Conservation (phyloP, 768 basidiomycete species). For the Krasilnikovozyma curviuscula region DNA sequence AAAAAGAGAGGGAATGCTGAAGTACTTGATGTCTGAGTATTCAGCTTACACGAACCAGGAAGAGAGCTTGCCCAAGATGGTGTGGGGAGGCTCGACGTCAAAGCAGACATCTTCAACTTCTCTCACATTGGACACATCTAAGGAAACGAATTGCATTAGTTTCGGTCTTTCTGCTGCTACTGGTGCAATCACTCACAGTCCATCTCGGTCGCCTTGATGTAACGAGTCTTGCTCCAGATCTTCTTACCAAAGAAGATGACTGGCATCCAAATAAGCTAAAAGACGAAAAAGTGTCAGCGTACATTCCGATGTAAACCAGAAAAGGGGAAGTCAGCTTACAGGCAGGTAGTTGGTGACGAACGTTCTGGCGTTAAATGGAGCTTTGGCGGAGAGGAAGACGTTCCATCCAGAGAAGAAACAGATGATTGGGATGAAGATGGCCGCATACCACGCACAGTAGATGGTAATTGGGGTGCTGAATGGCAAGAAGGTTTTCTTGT, state of each 20-base stretch:
- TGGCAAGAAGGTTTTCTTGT: constrained; percentile 50
- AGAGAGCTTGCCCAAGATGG: too few relatives aligned
- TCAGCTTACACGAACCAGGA: too few relatives aligned
- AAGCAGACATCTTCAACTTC: too few relatives aligned
- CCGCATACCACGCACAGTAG: constrained; percentile 26
- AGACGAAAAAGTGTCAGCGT: constrained; percentile 14
- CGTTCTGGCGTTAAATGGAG: constrained; percentile 22
- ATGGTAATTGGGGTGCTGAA: constrained; percentile 44
- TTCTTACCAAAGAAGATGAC: constrained; percentile 46
- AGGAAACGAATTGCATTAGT: too few relatives aligned
- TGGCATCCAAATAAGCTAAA: constrained; percentile 46
- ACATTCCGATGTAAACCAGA: too few relatives aligned
- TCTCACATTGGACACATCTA: too few relatives aligned
- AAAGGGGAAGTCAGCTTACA: neutral
- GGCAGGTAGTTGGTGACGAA: constrained; percentile 21
- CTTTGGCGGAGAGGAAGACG: constrained; percentile 28
- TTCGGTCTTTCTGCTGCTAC: too few relatives aligned
- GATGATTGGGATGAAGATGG: constrained; percentile 13
- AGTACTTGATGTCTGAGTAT: too few relatives aligned
- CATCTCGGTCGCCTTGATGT: constrained; percentile 46
- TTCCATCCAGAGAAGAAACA: constrained; percentile 21
- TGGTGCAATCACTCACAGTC: too few relatives aligned
- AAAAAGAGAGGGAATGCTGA: too few relatives aligned
- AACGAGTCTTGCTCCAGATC: constrained; percentile 35
- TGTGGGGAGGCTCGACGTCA: too few relatives aligned